Percentiles rank a stretch among this genome's conserved stretches.
Conservation (phyloP, 2,329 filamentous ascomycete genomes). For the Colletotrichum paranaense region DNA sequence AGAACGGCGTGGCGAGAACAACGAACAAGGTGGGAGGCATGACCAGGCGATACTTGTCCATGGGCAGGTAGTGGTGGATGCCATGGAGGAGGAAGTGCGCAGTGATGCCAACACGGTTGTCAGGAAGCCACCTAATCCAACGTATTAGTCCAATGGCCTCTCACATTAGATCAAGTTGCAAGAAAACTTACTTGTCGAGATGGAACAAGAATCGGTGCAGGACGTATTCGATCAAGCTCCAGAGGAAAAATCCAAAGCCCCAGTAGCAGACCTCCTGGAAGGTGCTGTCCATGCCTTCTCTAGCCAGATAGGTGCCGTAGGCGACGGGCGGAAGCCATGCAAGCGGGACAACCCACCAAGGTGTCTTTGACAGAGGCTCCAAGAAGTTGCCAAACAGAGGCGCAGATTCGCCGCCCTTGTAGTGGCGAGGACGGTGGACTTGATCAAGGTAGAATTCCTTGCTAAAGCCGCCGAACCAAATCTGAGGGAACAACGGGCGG, state of each 20-base stretch:
- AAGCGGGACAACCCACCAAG: constrained; percentile 90
- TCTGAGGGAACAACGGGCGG: constrained; percentile 85
- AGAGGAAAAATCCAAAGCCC: constrained; percentile 77
- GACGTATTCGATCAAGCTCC: constrained; percentile 91
- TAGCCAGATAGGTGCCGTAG: constrained; percentile 78
- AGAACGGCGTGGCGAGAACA: constrained; percentile 87
- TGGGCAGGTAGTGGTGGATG: constrained; percentile 98
- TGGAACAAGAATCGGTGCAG: constrained; percentile 95
- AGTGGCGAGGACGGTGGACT: constrained; percentile 94
- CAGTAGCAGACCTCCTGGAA: constrained; percentile 70
- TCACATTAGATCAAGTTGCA: neutral
- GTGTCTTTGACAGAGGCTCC: constrained; percentile 95
- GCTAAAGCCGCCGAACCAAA: constrained; percentile 87
- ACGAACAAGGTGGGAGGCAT: constrained; percentile 95
- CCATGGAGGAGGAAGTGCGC: constrained; percentile 94
- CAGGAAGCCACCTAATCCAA: constrained; percentile 78
- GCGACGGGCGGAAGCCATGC: constrained; percentile 85
- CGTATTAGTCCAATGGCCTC: constrained; percentile 43
- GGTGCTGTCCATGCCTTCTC: constrained; percentile 66
- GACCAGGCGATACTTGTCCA: constrained; percentile 96
- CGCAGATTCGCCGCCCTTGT: constrained; percentile 91
- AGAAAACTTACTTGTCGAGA: constrained; percentile 79
- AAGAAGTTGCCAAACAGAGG: constrained; percentile 97
- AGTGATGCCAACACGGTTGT: constrained; percentile 89
- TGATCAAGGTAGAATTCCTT: constrained; percentile 99